A percentile compares a stretch with the other conserved stretches of the same genome.
Evolutionary conservation across 352 stramenopile species (phyloP).

Genomic region (Peronospora farinosa): DNA sequence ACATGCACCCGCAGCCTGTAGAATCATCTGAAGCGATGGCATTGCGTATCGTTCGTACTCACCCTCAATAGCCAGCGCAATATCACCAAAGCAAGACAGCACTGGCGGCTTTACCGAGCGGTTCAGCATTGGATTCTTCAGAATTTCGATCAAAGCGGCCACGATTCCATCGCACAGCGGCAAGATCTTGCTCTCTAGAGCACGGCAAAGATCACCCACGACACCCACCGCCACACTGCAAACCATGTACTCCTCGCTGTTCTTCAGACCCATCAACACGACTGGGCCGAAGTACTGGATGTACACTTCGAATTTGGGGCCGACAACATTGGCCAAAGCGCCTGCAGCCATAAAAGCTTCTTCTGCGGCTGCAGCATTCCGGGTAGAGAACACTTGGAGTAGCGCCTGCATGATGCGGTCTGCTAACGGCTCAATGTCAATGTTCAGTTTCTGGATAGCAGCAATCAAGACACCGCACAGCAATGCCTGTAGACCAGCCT

Average conservation of each 20-base stretch:
- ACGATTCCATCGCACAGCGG: slow-evolving; percentile 94
- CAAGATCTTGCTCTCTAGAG: slow-evolving; percentile 88
- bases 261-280: slow-evolving; percentile 88
- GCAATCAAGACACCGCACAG: slow-evolving; percentile 90
- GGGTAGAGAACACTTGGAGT: slow-evolving; percentile 91
- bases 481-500: slow-evolving; percentile 71
- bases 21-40: slow-evolving; percentile 78
- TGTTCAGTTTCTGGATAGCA: slow-evolving; percentile 89
- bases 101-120: slow-evolving; percentile 94
- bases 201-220: slow-evolving; percentile 92
- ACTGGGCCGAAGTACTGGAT: slow-evolving; percentile 91
- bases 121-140: slow-evolving; percentile 92
- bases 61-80: slow-evolving; percentile 92
- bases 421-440: slow-evolving; percentile 79
- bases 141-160: slow-evolving; percentile 88
- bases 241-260: slow-evolving; percentile 95
- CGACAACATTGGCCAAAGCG: slow-evolving; percentile 89
- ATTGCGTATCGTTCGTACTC: slow-evolving; percentile 87
- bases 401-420: slow-evolving; percentile 94
- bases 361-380: slow-evolving; percentile 91
- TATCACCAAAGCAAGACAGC: slow-evolving; percentile 94
- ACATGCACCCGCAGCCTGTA: slow-evolving; percentile 84
- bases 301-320: slow-evolving; percentile 93
- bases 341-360: slow-evolving; percentile 94
- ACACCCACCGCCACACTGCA: slow-evolving; percentile 93